A percentile compares a stretch with the other conserved stretches of the same genome.
Evolutionary conservation across 2,329 filamentous ascomycete species (phyloP).

Genomic region (Monosporascus sp.): DNA sequence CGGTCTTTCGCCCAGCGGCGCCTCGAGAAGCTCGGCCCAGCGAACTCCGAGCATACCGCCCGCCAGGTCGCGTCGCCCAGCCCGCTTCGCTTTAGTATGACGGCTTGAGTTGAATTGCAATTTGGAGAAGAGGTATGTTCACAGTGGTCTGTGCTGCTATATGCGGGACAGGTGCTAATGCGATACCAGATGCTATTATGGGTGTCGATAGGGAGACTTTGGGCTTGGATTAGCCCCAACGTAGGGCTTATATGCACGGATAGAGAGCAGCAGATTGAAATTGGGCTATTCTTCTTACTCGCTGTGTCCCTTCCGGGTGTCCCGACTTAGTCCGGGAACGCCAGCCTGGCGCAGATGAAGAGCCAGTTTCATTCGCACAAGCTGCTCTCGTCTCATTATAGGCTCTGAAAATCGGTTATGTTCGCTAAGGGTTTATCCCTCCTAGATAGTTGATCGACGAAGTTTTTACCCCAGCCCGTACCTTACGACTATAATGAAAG

Average conservation of each 20-base stretch:
- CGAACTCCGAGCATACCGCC: slow-evolving; percentile 38
- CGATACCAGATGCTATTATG: slow-evolving; percentile 9
- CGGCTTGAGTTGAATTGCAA: slow-evolving; percentile 39
- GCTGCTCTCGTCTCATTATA: background rate
- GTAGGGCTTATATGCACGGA: slow-evolving; percentile 12
- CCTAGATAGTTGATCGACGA: background rate
- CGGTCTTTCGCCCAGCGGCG: slow-evolving; percentile 38
- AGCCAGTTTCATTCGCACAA: background rate
- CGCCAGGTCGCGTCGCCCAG: slow-evolving; percentile 55
- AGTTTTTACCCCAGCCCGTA: background rate
- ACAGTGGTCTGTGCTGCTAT: background rate
- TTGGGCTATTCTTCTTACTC: slow-evolving; percentile 1
- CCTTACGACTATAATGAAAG: background rate
- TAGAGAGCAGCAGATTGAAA: slow-evolving; percentile 8
- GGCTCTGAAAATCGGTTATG: background rate
- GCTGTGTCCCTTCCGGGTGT: background rate
- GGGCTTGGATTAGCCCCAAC: slow-evolving; percentile 12
- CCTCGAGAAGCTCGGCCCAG: slow-evolving; percentile 40
- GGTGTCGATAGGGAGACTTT: slow-evolving; percentile 12
- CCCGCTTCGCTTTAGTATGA: slow-evolving; percentile 65
- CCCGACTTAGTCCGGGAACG: background rate
- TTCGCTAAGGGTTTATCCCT: background rate
- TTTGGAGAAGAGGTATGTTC: slow-evolving; percentile 23
- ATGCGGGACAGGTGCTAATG: background rate
- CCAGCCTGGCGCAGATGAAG: background rate